Conservation (phyloP, 176 grass and related monocot species). For the Triticum urartu region DNA sequence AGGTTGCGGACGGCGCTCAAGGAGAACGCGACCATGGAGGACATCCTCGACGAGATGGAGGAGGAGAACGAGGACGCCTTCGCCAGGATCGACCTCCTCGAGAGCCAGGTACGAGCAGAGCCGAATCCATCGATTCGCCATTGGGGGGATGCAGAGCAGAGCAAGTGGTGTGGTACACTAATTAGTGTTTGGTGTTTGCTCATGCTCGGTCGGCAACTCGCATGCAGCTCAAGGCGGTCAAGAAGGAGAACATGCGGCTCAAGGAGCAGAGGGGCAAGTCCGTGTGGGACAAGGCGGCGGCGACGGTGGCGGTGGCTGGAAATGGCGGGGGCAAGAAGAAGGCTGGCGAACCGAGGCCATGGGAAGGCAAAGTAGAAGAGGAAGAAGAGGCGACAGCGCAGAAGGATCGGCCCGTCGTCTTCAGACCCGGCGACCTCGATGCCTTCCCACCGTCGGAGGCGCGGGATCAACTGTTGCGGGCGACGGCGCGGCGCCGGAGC, state of each 20-base stretch:
- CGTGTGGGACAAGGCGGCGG: conserved; percentile 16
- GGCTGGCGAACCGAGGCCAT: background rate
- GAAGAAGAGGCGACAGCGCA: background rate
- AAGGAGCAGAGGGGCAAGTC: conserved; percentile 41
- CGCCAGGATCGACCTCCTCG: conserved; percentile 34
- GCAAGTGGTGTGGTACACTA: background rate
- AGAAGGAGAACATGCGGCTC: conserved; percentile 59
- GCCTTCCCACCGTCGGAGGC: background rate
- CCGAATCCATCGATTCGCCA: background rate
- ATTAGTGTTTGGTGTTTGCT: background rate
- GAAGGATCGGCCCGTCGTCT: background rate
- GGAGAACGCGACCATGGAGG: conserved; percentile 28
- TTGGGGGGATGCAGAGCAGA: background rate
- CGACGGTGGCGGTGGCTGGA: background rate
- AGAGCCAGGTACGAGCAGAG: conserved; percentile 29
- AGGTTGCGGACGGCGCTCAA: conserved; percentile 17
- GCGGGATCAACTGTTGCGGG: background rate
- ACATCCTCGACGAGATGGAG: conserved; percentile 54
- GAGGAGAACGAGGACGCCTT: conserved; percentile 47
- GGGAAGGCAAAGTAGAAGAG: background rate
- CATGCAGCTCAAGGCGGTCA: conserved; percentile 44
- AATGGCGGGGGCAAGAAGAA: background rate
- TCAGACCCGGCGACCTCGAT: background rate
- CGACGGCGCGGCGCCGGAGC: conserved; percentile 35
- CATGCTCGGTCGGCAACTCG: background rate